A percentile compares a stretch with the other conserved stretches of the same genome.
These are phyloP conservation scores for Acer campestre DNA, from an alignment of 345 rosid species.

Conservation along the genomic window DNA sequence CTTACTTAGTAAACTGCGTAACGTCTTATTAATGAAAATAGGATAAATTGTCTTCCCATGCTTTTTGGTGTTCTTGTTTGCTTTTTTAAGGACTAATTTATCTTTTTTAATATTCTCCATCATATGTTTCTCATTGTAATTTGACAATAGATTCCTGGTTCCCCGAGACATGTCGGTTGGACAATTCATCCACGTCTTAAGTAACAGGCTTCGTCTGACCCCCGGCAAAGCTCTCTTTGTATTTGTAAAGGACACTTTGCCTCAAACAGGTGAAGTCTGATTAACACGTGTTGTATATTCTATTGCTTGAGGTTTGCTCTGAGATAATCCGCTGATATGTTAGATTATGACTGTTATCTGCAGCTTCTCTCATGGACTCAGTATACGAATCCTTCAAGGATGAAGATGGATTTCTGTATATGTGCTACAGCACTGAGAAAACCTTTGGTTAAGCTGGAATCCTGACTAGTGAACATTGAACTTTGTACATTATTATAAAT, in stretches of 20 bases:
- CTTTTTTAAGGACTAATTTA: background rate
- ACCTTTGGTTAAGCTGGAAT: constrained; percentile 50
- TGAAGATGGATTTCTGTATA: constrained; percentile 83
- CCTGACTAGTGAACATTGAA: constrained; percentile 8
- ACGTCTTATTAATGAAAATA: background rate
- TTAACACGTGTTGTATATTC: background rate
- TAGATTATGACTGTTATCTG: constrained; percentile 11
- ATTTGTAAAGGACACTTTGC: constrained; percentile 77
- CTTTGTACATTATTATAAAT: constrained; percentile 6
- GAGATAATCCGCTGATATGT: background rate
- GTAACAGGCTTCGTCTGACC: constrained; percentile 60
- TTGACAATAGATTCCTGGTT: constrained; percentile 62
- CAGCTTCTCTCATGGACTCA: constrained; percentile 72
- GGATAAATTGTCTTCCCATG: background rate
- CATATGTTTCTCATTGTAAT: constrained; percentile 1
- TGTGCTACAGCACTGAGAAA: constrained; percentile 89
- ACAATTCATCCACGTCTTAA: constrained; percentile 74
- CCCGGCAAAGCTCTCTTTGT: constrained; percentile 83
- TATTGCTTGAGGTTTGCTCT: background rate
- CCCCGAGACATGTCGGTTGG: constrained; percentile 93
- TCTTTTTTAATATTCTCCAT: background rate
- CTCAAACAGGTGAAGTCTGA: constrained; percentile 62
- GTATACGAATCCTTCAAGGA: constrained; percentile 77
- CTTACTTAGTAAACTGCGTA: background rate
- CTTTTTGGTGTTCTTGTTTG: background rate